A percentile compares a stretch with the other conserved stretches of the same genome.
Evolutionary conservation across 2,329 filamentous ascomycete genomes (phyloP).

Genomic region (Beauveria sp.): DNA sequence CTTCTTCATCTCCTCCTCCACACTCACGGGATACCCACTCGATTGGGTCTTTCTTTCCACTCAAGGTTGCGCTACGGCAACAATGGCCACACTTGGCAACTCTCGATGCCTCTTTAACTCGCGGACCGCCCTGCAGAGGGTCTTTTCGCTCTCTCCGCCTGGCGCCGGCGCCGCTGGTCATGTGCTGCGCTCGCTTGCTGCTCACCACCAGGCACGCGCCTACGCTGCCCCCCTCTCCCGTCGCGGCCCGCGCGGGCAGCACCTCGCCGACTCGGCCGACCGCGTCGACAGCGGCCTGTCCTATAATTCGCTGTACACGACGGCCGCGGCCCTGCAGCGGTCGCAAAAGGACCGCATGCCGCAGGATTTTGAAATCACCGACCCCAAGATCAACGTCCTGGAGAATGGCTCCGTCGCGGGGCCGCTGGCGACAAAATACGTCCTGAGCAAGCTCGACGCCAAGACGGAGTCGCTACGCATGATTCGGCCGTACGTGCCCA

Average conservation of each 20-base stretch:
- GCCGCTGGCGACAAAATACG: conserved; percentile 28
- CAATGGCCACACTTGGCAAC: conserved; percentile 25
- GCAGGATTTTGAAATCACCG: conserved; percentile 37
- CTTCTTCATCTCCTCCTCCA: conserved; percentile 6
- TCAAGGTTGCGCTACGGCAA: not conserved
- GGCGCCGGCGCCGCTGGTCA: not conserved
- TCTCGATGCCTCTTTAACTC: conserved; percentile 34
- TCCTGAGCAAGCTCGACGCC: conserved; percentile 33
- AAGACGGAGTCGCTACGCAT: conserved; percentile 32
- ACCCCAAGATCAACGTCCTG: conserved; percentile 34
- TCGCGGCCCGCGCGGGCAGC: conserved; percentile 1
- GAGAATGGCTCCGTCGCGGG: conserved; percentile 31
- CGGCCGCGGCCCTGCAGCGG: conserved; percentile 23
- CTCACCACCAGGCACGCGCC: conserved; percentile 12
- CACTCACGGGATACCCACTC: not conserved
- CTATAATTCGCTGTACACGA: conserved; percentile 29
- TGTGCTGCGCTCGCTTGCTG: conserved; percentile 1
- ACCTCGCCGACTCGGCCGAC: not conserved
- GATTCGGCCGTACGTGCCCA: conserved; percentile 29
- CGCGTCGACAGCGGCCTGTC: conserved; percentile 16
- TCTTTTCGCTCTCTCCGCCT: conserved; percentile 32
- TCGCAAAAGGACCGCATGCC: conserved; percentile 31
- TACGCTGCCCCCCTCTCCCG: conserved; percentile 13
- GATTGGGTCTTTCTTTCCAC: not conserved
- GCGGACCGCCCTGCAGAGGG: conserved; percentile 37